Evolutionary conservation across 1,284 basidiomycete genomes (phyloP), one percentile per base, ranked within the genome.

Genomic region (Cystobasidium sp.): DNA sequence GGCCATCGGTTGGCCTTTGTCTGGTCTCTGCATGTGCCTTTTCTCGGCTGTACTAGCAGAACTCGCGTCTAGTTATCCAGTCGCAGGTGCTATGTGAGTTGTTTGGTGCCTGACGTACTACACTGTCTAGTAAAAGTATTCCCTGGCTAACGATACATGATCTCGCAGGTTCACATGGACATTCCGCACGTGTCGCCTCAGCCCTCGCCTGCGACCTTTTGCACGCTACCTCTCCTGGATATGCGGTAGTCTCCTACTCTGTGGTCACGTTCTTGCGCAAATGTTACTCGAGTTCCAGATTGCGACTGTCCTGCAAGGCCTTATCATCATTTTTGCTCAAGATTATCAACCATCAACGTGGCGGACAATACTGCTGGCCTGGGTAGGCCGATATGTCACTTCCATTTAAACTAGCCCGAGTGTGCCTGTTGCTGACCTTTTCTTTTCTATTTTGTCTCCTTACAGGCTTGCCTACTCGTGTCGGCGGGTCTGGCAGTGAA

Each of bases 171-270:
- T 77, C 77, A 80, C 79, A 0, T 80, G 80, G 80, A 77, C 76
- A 4, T 80, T 80, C 37, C 70, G 78, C 1, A 67, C 80, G 14
- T 78, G 79, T 52, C 77, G 80, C 6, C 46, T 66, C 1, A 73
- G 68, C n/a, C 63, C 68, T 7, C 59, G 65, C 0, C 41, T 80
- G 4, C 75, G 78, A 37, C 67, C 73, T 1, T 78, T 75, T 72
- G 80, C 80, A 41, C 66, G 80, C 41, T 80, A 76, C 53, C 61
- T 76, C 12, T 78, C 77, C 6, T 80, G 80, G 80, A 22, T 80
- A 31, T 67, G 63, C 14, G 79, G 79, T 0, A 76, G 72, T 39
- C 72, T 77, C 55, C 64, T 80, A 18, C 67, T 80, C 7, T 79
- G 78, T 55, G 77, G 76, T 37, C 79, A 80, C 52, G 65, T 78